Base-by-base conservation (phyloP, 176 grass and related monocot species). In the Oryza meyeriana region DNA sequence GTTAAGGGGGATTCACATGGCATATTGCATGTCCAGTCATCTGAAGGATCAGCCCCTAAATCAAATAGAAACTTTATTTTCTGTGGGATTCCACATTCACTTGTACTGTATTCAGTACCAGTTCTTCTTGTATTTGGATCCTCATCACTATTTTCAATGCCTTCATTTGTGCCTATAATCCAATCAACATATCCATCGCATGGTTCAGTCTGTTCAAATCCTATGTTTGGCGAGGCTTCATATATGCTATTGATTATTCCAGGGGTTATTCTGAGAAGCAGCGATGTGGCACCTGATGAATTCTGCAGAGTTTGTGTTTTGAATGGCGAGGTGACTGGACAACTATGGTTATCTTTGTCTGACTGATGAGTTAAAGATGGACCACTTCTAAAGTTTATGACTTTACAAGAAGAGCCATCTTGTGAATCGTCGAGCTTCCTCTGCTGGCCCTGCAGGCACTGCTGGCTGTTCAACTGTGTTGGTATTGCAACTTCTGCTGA, bases 11-110 rank as follows among this genome's bases (percentile, higher is more conserved):
- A 86, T 64, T 87, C 84, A 29, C 92, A 88, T 75, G 82, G 36
- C 85, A 93, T 78, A 74, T 84, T 91, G 62, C 81, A 64, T 77
- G 85, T 85, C 87, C 86, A 93, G 80, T 94, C 84, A 83, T 94
- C 90, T 79, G 84, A 83, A 65, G 88, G 66, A 86, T 77, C 86
- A 29, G 71, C 17, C 58, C 72, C 48, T 63, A 88, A 71, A 80
- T 87, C 84, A 84, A 94, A 88, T 57, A 86, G 88, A 45, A 91
- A 91, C 39, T 71, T 86, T 66, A 90, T 40, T 85, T 81, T 77
- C 40, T 10, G 25, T 61, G 16, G 50, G 65, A 74, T 65, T 80
- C 66, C 86, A 64, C 36, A 86, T 48, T 64, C 40, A 36, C 66
- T 79, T 6, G 44, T 39, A 79, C 32, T 71, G 67, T 61, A 81